A percentile compares a stretch with the other conserved stretches of the same genome.
Evolutionary conservation across 306 rosid species (phyloP).

Genomic region (Luffa aegyptiaca): DNA sequence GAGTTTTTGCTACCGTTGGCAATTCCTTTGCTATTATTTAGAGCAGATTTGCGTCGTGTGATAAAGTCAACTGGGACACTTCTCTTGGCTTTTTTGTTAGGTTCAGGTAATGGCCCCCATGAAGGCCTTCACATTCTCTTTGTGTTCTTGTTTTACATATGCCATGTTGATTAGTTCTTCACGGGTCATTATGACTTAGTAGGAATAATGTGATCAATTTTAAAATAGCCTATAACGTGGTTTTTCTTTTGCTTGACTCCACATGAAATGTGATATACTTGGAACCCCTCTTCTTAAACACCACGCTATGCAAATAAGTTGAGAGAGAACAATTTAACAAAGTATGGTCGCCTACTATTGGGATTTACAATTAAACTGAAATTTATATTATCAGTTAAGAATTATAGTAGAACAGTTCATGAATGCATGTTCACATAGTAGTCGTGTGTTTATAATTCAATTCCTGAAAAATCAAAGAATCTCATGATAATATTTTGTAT

Average conservation of each 20-base stretch:
- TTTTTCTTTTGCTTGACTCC: neutral
- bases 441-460: neutral
- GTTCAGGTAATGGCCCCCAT: constrained; percentile 37
- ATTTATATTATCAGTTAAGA: neutral
- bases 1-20: constrained; percentile 53
- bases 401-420: neutral
- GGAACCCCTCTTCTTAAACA: neutral
- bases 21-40: constrained; percentile 52
- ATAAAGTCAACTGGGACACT: constrained; percentile 59
- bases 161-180: neutral
- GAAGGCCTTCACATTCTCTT: neutral
- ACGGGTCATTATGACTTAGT: neutral
- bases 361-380: neutral
- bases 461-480: neutral
- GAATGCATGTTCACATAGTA: neutral
- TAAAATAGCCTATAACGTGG: neutral
- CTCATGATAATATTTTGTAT: neutral
- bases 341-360: neutral
- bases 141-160: neutral
- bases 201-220: neutral
- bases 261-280: neutral
- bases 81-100: constrained; percentile 66
- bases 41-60: constrained; percentile 69
- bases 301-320: neutral
- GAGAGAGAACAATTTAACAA: neutral